Evolutionary conservation across 148 eudicot genomes (phyloP).

Genomic region (Gaultheria prostrata): DNA sequence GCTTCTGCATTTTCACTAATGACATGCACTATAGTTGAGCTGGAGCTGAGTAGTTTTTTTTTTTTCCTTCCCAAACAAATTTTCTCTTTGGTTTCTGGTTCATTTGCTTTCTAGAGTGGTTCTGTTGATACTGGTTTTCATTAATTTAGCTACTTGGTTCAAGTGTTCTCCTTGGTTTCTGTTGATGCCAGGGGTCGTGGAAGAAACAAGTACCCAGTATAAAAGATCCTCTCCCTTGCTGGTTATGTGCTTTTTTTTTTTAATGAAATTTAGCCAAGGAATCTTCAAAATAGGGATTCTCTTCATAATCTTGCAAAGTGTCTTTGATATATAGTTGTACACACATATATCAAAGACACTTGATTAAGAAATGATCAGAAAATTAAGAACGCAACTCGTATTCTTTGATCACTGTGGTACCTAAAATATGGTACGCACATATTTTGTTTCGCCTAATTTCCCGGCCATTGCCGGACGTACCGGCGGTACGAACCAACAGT

Average conservation of each 20-base stretch:
- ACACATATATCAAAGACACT: too few relatives aligned
- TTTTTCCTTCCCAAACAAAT: not conserved
- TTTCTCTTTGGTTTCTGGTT: not conserved
- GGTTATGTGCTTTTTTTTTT: not conserved
- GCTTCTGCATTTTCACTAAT: slow-evolving; percentile 24
- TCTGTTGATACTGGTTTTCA: slow-evolving; percentile 7
- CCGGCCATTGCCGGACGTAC: too few relatives aligned
- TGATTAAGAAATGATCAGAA: too few relatives aligned
- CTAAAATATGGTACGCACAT: too few relatives aligned
- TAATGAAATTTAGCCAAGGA: not conserved
- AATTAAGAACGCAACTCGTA: too few relatives aligned
- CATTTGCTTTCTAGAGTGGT: slow-evolving; percentile 7
- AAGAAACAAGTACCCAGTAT: not conserved
- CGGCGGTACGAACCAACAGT: too few relatives aligned
- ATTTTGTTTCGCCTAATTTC: too few relatives aligned
- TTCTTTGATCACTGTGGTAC: too few relatives aligned
- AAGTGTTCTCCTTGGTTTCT: too few relatives aligned
- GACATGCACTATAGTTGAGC: not conserved
- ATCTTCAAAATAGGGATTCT: not conserved
- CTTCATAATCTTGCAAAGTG: not conserved
- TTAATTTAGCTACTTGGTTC: not conserved
- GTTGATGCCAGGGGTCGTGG: not conserved
- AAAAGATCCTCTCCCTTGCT: not conserved
- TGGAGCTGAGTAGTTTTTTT: not conserved
- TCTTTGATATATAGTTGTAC: too few relatives aligned